Conservation (phyloP, 1,139 yeast genomes). For the Kodamaea ohmeri region DNA sequence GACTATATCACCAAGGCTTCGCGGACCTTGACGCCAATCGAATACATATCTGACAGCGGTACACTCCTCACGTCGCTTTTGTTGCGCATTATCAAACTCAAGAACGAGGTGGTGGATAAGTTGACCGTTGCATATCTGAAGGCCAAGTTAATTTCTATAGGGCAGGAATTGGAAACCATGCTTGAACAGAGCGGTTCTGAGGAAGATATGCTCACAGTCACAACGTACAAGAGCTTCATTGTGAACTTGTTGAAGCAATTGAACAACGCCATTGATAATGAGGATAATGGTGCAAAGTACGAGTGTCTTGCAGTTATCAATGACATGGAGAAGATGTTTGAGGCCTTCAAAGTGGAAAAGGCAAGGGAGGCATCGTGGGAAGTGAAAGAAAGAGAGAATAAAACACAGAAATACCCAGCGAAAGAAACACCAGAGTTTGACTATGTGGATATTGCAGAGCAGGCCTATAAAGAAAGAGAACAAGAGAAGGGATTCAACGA, state of each 20-base stretch:
- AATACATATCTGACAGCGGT: constrained; percentile 57
- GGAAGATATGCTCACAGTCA: constrained; percentile 32
- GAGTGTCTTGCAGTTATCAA: constrained; percentile 60
- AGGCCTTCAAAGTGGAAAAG: constrained; percentile 42
- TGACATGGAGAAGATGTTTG: constrained; percentile 64
- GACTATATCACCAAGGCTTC: constrained; percentile 46
- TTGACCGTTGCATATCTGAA: constrained; percentile 55
- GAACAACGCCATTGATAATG: constrained; percentile 46
- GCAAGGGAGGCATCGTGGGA: constrained; percentile 19
- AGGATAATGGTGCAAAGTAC: constrained; percentile 50
- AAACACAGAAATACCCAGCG: not conserved
- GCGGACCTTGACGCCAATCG: constrained; percentile 41
- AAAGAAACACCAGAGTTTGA: not conserved
- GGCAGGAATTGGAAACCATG: constrained; percentile 50
- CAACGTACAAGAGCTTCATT: constrained; percentile 52
- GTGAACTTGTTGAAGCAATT: constrained; percentile 50
- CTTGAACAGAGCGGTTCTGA: constrained; percentile 18
- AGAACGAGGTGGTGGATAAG: constrained; percentile 47
- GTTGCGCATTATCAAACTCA: constrained; percentile 48
- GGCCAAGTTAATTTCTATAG: constrained; percentile 54
- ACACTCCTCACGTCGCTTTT: constrained; percentile 52
- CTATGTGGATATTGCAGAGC: not conserved
- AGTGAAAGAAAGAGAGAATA: constrained; percentile 4
- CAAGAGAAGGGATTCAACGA: no score
- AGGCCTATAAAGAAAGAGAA: no score